A percentile compares a stretch with the other conserved stretches of the same genome.
phyloP scores from a whole-genome alignment of 305 asterid species.

The Petunia hybrid region DNA sequence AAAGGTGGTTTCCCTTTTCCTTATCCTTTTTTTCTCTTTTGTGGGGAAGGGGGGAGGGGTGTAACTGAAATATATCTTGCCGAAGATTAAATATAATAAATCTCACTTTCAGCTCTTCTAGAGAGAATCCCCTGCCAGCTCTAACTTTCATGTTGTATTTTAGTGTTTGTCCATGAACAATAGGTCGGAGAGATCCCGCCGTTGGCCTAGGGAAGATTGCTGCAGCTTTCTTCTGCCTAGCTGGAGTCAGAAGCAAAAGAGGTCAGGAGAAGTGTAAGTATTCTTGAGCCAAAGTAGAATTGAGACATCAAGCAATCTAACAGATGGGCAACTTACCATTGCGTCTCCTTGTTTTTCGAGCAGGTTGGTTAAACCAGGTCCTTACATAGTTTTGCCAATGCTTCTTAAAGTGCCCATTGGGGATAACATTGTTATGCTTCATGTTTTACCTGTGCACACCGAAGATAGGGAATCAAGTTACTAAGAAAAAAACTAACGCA shows the following conservation, averaged over 20 bases:
- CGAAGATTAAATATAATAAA: background rate
- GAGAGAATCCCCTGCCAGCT: constrained; percentile 75
- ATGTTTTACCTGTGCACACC: background rate
- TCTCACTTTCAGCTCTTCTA: constrained; percentile 74
- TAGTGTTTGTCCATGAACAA: constrained; percentile 77
- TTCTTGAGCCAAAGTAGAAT: background rate
- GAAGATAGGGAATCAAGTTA: background rate
- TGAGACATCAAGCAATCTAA: background rate
- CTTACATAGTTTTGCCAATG: constrained; percentile 70
- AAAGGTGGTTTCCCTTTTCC: background rate
- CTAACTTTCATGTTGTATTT: constrained; percentile 85
- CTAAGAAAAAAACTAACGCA: background rate
- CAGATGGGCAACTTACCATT: constrained; percentile 43
- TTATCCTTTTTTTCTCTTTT: background rate
- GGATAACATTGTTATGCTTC: constrained; percentile 87
- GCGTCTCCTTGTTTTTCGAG: constrained; percentile 82
- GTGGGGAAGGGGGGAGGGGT: background rate
- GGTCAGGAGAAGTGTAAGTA: background rate
- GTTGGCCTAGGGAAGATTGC: constrained; percentile 84
- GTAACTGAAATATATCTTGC: background rate
- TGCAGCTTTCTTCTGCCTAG: constrained; percentile 73
- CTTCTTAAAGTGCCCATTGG: constrained; percentile 66
- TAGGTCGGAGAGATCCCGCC: constrained; percentile 77
- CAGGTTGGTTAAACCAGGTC: constrained; percentile 91
- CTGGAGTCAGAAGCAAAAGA: constrained; percentile 8